These are phyloP conservation scores for Ulmus americana DNA, from an alignment of 331 rosid species.

Conservation along the genomic window DNA sequence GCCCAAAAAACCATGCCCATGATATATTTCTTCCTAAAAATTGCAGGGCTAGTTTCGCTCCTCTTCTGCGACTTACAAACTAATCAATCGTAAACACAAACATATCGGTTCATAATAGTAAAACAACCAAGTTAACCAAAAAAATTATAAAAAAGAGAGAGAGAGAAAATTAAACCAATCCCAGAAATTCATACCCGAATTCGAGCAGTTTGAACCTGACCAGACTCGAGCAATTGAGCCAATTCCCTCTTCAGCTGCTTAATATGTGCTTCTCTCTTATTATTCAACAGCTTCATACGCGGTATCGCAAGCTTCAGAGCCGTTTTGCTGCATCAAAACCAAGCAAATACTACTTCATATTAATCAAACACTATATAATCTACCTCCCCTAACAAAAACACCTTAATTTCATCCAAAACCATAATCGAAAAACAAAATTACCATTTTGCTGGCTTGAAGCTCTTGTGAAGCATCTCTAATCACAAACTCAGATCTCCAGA, in stretches of 20 bases:
- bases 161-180: background rate
- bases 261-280: constrained; percentile 67
- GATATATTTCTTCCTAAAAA: no score
- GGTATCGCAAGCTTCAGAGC: constrained; percentile 76
- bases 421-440: constrained; percentile 14
- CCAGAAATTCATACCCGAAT: constrained; percentile 52
- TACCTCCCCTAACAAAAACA: constrained; percentile 6
- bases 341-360: constrained; percentile 14
- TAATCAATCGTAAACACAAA: no score
- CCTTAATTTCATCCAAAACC: background rate
- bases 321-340: constrained; percentile 65
- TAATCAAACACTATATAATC: constrained; percentile 21
- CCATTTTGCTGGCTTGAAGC: constrained; percentile 94
- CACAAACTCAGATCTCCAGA: constrained; percentile 16
- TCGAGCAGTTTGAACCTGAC: constrained; percentile 82
- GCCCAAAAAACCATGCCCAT: no score
- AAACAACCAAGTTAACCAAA: background rate
- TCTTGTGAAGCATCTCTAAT: constrained; percentile 54
- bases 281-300: constrained; percentile 76
- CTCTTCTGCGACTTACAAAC: background rate
- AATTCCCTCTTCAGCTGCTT: constrained; percentile 68
- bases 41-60: background rate
- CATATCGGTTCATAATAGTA: no score
- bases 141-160: background rate
- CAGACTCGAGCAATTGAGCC: constrained; percentile 74